Evolutionary conservation across 148 eudicot genomes (phyloP).

Genomic region (Dysphania ambrosioides): DNA sequence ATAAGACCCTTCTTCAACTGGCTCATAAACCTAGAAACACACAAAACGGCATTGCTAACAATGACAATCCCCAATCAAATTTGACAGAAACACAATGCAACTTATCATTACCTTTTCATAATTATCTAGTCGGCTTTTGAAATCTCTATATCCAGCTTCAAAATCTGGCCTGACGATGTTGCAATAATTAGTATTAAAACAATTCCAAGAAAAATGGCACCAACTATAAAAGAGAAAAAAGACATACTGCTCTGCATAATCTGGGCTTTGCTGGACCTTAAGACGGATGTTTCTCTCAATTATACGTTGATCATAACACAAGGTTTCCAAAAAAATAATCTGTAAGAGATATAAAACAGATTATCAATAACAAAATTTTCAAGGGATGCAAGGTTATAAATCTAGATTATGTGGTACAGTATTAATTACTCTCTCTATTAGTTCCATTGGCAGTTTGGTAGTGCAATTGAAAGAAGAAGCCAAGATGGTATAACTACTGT

Average conservation of each 20-base stretch:
- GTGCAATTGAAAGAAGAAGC: neutral
- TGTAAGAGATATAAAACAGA: slow-evolving; percentile 20
- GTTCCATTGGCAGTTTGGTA: neutral
- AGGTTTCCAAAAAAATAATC: slow-evolving; percentile 92
- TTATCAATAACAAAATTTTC: neutral
- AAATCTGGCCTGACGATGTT: slow-evolving; percentile 73
- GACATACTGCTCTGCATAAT: slow-evolving; percentile 91
- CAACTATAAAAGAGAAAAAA: slow-evolving; percentile 4
- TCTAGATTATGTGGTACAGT: neutral
- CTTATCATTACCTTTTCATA: slow-evolving; percentile 69
- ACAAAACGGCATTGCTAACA: slow-evolving; percentile 7
- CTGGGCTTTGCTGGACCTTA: slow-evolving; percentile 99
- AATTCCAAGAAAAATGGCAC: slow-evolving; percentile 3
- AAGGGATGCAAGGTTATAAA: neutral
- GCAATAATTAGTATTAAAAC: slow-evolving; percentile 18
- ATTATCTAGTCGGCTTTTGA: slow-evolving; percentile 76
- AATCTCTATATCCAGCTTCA: slow-evolving; percentile 96
- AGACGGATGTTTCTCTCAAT: slow-evolving; percentile 97
- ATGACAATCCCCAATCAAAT: neutral
- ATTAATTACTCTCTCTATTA: neutral
- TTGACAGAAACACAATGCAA: slow-evolving; percentile 19
- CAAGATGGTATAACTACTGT: neutral
- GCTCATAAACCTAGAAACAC: slow-evolving; percentile 72
- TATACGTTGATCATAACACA: slow-evolving; percentile 72
- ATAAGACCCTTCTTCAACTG: slow-evolving; percentile 97